Percentiles rank a stretch among this genome's conserved stretches.
Evolutionary conservation across 2,329 filamentous ascomycete genomes (phyloP).

Genomic region (Aspergillus novofumigatus): DNA sequence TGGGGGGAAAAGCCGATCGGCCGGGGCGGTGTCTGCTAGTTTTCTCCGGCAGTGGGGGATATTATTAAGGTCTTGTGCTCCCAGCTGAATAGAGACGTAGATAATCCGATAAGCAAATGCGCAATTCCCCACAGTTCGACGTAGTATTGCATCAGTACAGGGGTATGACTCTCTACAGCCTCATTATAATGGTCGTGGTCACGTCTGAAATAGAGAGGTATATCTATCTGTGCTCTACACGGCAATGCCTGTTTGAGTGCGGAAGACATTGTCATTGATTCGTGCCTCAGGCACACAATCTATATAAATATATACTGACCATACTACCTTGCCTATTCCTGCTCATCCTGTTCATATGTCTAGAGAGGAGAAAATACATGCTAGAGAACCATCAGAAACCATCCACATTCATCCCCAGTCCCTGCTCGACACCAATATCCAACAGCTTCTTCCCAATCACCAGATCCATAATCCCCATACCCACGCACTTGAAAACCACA

Average conservation of each 20-base stretch:
- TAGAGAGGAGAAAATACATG: background rate
- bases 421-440: slow-evolving; percentile 30
- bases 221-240: background rate
- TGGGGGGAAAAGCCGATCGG: background rate
- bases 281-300: background rate
- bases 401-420: slow-evolving; percentile 33
- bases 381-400: slow-evolving; percentile 28
- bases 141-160: background rate
- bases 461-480: slow-evolving; percentile 50
- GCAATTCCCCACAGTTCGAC: background rate
- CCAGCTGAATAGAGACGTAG: too few species aligned
- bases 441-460: slow-evolving; percentile 42
- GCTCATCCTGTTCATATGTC: background rate
- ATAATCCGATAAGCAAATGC: background rate
- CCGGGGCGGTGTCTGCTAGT: background rate
- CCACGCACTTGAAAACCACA: slow-evolving; percentile 50
- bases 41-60: background rate
- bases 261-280: background rate
- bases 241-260: background rate
- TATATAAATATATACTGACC: background rate
- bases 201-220: too few species aligned
- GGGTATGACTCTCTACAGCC: background rate
- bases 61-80: background rate
- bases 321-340: background rate
- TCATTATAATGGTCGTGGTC: background rate